Evolutionary conservation across 108 stramenopile genomes (phyloP).

Genomic region (Pseudonitzschia multiseries): DNA sequence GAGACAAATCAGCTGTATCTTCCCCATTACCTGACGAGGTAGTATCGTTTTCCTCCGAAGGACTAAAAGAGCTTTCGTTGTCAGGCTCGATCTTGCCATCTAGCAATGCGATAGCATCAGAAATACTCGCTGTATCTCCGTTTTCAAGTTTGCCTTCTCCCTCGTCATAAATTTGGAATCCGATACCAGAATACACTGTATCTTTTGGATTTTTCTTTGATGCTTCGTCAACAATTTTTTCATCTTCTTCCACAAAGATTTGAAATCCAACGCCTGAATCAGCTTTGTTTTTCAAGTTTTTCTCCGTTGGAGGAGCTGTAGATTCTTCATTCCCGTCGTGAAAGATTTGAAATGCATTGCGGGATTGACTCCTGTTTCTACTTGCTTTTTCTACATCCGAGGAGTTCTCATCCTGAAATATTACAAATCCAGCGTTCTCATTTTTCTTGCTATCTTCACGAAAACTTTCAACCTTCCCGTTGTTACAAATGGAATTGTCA

Average conservation of each 20-base stretch:
- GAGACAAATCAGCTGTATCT: conserved; percentile 57
- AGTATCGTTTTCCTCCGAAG: not conserved
- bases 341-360: conserved; percentile 8
- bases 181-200: not conserved
- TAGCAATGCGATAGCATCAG: conserved; percentile 20
- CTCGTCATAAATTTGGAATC: conserved; percentile 16
- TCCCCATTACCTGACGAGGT: not conserved
- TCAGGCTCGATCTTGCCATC: conserved; percentile 17
- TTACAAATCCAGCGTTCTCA: conserved; percentile 16
- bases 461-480: conserved; percentile 12
- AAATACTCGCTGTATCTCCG: conserved; percentile 33
- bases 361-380: not conserved
- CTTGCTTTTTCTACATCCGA: not conserved
- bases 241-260: conserved; percentile 8
- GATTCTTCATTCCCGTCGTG: not conserved
- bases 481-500: conserved; percentile 31
- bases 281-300: not conserved
- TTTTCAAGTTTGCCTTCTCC: conserved; percentile 5
- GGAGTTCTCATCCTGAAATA: conserved; percentile 26
- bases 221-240: not conserved
- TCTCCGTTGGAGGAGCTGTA: not conserved
- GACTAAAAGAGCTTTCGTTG: not conserved
- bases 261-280: conserved; percentile 13
- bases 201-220: not conserved
- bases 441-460: conserved; percentile 20